A percentile compares a stretch with the other conserved stretches of the same genome.
Evolutionary conservation across 805 yeast genomes (phyloP).

Genomic region (Zygoascus tannicola): DNA sequence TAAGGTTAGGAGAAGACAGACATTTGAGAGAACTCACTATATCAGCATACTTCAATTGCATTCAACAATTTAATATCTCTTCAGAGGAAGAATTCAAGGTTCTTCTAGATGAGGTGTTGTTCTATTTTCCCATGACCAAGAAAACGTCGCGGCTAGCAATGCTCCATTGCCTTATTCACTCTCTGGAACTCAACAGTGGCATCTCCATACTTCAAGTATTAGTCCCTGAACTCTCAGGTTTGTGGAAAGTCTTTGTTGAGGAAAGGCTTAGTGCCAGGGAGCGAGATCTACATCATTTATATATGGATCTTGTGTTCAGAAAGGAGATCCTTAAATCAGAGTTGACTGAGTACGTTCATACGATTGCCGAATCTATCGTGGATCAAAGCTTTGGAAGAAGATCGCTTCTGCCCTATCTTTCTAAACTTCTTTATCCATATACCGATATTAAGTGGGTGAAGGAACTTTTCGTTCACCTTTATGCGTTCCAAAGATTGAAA

Average conservation of each 20-base stretch:
- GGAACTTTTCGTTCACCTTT: conserved; percentile 37
- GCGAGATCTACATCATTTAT: conserved; percentile 46
- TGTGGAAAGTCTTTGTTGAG: conserved; percentile 52
- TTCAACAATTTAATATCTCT: background rate
- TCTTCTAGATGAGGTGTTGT: background rate
- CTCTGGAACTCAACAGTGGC: background rate
- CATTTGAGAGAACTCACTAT: background rate
- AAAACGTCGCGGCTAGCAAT: background rate
- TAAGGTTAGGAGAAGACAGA: background rate
- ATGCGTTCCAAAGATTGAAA: conserved; percentile 44
- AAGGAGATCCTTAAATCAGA: conserved; percentile 12
- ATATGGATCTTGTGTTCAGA: conserved; percentile 45
- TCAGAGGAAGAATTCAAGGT: background rate
- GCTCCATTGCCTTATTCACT: background rate
- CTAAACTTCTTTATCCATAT: conserved; percentile 34
- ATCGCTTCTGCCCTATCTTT: conserved; percentile 53
- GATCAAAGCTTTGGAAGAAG: conserved; percentile 45
- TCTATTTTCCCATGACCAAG: conserved; percentile 3
- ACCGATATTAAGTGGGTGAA: conserved; percentile 40
- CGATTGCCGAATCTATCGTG: conserved; percentile 21
- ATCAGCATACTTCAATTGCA: background rate
- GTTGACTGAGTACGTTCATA: background rate
- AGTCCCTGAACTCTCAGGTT: conserved; percentile 13
- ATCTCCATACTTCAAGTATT: background rate
- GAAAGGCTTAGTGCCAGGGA: conserved; percentile 60